Percentiles rank a stretch among this genome's conserved stretches.
phyloP scores from a whole-genome alignment of 345 rosid species.

The Sonneratia caseolaris region DNA sequence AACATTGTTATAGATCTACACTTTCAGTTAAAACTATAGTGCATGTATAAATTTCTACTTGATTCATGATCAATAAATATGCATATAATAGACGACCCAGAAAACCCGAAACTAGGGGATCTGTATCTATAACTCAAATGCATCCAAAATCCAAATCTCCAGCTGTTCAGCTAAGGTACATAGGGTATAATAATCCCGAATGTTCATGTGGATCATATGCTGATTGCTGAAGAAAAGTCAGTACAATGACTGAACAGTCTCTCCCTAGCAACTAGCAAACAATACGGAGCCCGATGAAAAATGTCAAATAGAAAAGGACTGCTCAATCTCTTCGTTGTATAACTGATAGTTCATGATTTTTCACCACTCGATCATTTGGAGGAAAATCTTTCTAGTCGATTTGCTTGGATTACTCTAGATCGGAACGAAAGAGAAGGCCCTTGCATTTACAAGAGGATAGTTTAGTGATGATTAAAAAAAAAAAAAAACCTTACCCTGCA shows the following conservation, averaged over 20 bases:
- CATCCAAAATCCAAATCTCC: background rate
- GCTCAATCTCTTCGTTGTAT: background rate
- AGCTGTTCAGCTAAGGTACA: background rate
- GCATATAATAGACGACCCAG: background rate
- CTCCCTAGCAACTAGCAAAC: background rate
- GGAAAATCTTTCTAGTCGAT: background rate
- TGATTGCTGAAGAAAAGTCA: background rate
- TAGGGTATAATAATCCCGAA: background rate
- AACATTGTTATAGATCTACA: background rate
- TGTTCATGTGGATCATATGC: background rate
- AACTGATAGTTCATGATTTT: background rate
- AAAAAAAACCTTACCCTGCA: conserved; percentile 29
- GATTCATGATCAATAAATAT: background rate
- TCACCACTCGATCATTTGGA: background rate
- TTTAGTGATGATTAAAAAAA: too few species aligned
- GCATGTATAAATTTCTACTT: background rate
- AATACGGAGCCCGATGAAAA: background rate
- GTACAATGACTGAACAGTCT: background rate
- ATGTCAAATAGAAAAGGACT: background rate
- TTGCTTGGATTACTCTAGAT: background rate
- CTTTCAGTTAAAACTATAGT: background rate
- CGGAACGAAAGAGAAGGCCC: background rate
- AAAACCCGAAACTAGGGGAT: background rate
- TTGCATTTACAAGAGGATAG: background rate
- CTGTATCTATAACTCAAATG: too few species aligned